phyloP scores from a whole-genome alignment of 2,329 filamentous ascomycete species.

The Stromatinia cepivora region DNA sequence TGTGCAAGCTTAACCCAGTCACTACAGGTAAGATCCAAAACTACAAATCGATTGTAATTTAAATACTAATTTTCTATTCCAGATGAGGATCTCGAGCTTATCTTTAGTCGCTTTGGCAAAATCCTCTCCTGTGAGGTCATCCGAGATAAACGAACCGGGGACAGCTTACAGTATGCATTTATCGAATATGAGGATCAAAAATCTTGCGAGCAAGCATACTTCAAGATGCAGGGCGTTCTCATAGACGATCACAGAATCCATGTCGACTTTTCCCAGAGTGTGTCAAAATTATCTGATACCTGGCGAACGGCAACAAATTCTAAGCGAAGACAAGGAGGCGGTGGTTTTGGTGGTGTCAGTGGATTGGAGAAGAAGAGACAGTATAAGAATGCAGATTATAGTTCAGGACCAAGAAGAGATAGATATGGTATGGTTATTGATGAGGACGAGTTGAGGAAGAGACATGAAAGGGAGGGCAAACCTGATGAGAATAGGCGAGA shows the following conservation, averaged over 20 bases:
- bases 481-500: conserved; percentile 37
- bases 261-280: conserved; percentile 97
- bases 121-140: conserved; percentile 97
- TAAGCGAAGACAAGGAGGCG: conserved; percentile 65
- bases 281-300: conserved; percentile 79
- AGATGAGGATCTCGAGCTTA: conserved; percentile 91
- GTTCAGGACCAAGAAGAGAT: conserved; percentile 44
- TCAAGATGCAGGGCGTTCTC: conserved; percentile 97
- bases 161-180: conserved; percentile 95
- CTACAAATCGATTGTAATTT: neutral
- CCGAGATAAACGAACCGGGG: conserved; percentile 86
- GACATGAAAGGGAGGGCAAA: conserved; percentile 46
- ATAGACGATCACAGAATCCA: conserved; percentile 98
- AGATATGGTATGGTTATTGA: conserved; percentile 82
- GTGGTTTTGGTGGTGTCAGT: conserved; percentile 88
- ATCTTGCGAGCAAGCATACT: conserved; percentile 92
- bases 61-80: conserved; percentile 23
- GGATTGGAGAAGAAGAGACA: conserved; percentile 88
- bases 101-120: conserved; percentile 94
- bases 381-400: conserved; percentile 61
- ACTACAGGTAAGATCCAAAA: conserved; percentile 59
- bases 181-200: conserved; percentile 94
- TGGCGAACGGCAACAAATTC: conserved; percentile 86
- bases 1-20: conserved; percentile 97
- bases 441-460: conserved; percentile 63